phyloP scores from a whole-genome alignment of 1,139 yeast genomes.

The Sugiyamaella pinicola region DNA sequence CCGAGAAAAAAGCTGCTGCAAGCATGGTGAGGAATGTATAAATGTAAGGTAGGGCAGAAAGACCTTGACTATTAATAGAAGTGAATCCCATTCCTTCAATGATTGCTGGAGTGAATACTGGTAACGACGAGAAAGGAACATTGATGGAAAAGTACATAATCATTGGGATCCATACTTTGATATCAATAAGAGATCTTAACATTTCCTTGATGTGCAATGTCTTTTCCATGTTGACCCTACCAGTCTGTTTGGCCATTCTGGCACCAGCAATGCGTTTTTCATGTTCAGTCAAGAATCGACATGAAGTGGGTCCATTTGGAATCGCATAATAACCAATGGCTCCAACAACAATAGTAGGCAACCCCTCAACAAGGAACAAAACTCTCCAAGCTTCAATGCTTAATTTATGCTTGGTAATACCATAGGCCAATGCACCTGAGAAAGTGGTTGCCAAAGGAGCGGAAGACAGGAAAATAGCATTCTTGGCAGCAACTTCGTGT shows the following conservation, averaged over 20 bases:
- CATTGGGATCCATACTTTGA: slow-evolving; percentile 31
- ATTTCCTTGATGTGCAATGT: slow-evolving; percentile 29
- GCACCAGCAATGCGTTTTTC: slow-evolving; percentile 37
- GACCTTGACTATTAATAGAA: slow-evolving; percentile 35
- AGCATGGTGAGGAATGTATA: slow-evolving; percentile 32
- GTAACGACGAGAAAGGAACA: slow-evolving; percentile 38
- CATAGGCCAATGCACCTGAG: slow-evolving; percentile 41
- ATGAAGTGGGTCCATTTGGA: slow-evolving; percentile 52
- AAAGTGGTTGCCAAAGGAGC: slow-evolving; percentile 40
- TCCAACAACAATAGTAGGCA: slow-evolving; percentile 43
- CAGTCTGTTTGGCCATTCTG: slow-evolving; percentile 34
- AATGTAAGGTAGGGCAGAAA: slow-evolving; percentile 38
- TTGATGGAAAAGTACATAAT: slow-evolving; percentile 38
- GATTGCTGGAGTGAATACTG: slow-evolving; percentile 37
- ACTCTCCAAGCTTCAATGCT: slow-evolving; percentile 42
- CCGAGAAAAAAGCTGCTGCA: slow-evolving; percentile 31
- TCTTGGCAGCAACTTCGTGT: slow-evolving; percentile 48
- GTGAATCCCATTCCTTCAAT: slow-evolving; percentile 37
- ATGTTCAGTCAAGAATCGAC: slow-evolving; percentile 34
- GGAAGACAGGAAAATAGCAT: slow-evolving; percentile 54
- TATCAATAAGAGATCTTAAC: slow-evolving; percentile 28
- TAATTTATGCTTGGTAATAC: slow-evolving; percentile 44
- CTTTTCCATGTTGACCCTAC: slow-evolving; percentile 26
- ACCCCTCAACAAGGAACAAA: slow-evolving; percentile 47
- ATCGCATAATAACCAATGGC: slow-evolving; percentile 40